These are phyloP conservation scores for Blastobotrys chiropterorum DNA, from an alignment of 805 yeast genomes.

Conservation along the genomic window DNA sequence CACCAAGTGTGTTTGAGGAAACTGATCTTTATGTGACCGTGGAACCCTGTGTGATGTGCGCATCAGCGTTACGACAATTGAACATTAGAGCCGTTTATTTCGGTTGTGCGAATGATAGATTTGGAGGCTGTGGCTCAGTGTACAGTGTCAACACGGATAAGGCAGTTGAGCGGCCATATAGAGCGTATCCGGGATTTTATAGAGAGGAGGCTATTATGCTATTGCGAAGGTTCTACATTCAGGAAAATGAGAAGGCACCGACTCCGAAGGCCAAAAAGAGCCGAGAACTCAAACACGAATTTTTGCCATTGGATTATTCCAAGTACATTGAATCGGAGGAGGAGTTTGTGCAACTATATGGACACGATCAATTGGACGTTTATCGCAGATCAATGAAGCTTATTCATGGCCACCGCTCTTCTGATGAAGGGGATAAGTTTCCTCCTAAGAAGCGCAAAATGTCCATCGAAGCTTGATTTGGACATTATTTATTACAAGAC, in stretches of 20 bases:
- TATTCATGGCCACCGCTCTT: not conserved
- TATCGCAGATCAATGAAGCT: slow-evolving; percentile 12
- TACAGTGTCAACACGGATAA: slow-evolving; percentile 49
- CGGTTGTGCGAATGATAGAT: slow-evolving; percentile 92
- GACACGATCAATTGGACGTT: slow-evolving; percentile 30
- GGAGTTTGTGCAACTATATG: slow-evolving; percentile 49
- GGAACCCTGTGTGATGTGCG: slow-evolving; percentile 98
- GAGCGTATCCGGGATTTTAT: slow-evolving; percentile 68
- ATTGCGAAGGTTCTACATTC: slow-evolving; percentile 75
- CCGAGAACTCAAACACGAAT: slow-evolving; percentile 41
- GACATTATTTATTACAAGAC: not conserved
- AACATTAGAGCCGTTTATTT: slow-evolving; percentile 69
- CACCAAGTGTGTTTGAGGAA: slow-evolving; percentile 38
- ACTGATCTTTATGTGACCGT: slow-evolving; percentile 85
- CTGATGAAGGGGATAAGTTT: not conserved
- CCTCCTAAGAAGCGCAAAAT: slow-evolving; percentile 14
- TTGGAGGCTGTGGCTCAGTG: slow-evolving; percentile 95
- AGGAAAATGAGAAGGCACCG: slow-evolving; percentile 83
- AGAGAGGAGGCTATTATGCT: slow-evolving; percentile 78
- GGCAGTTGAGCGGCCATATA: slow-evolving; percentile 36
- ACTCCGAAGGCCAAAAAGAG: slow-evolving; percentile 65
- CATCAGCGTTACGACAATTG: slow-evolving; percentile 78
- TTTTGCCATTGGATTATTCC: slow-evolving; percentile 51
- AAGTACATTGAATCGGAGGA: slow-evolving; percentile 42
- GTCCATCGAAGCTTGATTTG: slow-evolving; percentile 9